These are phyloP conservation scores for Clavispora phyllophila DNA, from an alignment of 805 yeast genomes.

Conservation along the genomic window DNA sequence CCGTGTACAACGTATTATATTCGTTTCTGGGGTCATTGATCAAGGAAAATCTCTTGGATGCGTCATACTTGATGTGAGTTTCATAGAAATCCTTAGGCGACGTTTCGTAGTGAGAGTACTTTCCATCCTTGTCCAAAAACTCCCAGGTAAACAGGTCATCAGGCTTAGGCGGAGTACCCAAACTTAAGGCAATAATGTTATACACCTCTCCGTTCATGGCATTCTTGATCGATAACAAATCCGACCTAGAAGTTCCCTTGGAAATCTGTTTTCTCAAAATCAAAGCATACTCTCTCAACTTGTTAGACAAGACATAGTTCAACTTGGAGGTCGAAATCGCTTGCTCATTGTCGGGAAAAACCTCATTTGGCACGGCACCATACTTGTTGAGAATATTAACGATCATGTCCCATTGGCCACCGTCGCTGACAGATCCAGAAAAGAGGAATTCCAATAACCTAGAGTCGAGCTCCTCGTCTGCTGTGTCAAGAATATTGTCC, in stretches of 20 bases:
- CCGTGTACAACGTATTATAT: conserved; percentile 57
- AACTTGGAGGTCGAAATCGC: conserved; percentile 49
- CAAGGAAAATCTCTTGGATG: conserved; percentile 54
- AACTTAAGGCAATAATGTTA: conserved; percentile 58
- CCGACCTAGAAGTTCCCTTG: conserved; percentile 35
- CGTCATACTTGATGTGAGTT: conserved; percentile 49
- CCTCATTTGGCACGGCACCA: conserved; percentile 71
- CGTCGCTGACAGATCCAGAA: conserved; percentile 67
- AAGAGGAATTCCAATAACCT: conserved; percentile 65
- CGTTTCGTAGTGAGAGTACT: conserved; percentile 44
- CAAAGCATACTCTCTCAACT: conserved; percentile 76
- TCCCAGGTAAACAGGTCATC: conserved; percentile 68
- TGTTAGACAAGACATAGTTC: conserved; percentile 60
- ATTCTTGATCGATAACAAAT: conserved; percentile 30
- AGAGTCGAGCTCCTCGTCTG: conserved; percentile 60
- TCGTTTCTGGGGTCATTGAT: conserved; percentile 80
- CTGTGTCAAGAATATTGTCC: conserved; percentile 70
- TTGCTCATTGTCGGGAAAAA: conserved; percentile 65
- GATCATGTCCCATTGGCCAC: conserved; percentile 88
- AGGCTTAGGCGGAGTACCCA: conserved; percentile 79
- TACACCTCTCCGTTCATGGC: conserved; percentile 57
- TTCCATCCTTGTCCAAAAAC: conserved; percentile 66
- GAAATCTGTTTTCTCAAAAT: conserved; percentile 50
- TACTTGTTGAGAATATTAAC: conserved; percentile 72
- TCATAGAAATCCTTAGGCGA: conserved; percentile 65